These are phyloP conservation scores for Boletus tomentosulus DNA, from an alignment of 768 basidiomycete species.

Conservation along the genomic window DNA sequence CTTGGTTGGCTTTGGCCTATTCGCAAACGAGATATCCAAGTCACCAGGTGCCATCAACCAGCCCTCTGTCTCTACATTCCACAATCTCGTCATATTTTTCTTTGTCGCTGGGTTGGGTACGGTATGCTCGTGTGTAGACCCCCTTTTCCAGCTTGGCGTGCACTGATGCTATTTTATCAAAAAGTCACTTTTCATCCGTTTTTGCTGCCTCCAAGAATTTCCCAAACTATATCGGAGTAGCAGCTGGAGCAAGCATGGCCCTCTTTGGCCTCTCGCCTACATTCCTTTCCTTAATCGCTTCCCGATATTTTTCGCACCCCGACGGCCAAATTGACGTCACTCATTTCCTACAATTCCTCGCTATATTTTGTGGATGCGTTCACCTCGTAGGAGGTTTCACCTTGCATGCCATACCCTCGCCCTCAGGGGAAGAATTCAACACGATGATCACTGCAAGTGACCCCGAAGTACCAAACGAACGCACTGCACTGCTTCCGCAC, in stretches of 20 bases:
- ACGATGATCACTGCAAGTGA: background rate
- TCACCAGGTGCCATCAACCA: conserved; percentile 36
- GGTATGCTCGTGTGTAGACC: conserved; percentile 60
- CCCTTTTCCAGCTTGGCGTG: background rate
- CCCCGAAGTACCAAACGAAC: conserved; percentile 25
- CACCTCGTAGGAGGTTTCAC: conserved; percentile 53
- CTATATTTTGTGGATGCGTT: conserved; percentile 46
- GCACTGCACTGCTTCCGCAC: conserved; percentile 27
- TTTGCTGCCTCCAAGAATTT: conserved; percentile 75
- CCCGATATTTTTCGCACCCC: conserved; percentile 51
- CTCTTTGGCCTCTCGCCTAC: conserved; percentile 81
- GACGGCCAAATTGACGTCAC: conserved; percentile 43
- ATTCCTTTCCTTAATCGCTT: conserved; percentile 63
- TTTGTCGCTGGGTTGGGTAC: conserved; percentile 63
- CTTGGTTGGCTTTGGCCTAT: conserved; percentile 55
- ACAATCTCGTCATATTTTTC: conserved; percentile 53
- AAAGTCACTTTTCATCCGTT: conserved; percentile 64
- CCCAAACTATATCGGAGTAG: conserved; percentile 58
- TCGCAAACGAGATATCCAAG: conserved; percentile 53
- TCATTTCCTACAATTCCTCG: conserved; percentile 54
- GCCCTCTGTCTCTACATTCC: conserved; percentile 44
- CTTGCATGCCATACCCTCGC: conserved; percentile 28
- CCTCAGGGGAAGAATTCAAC: conserved; percentile 4
- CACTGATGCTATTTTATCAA: background rate
- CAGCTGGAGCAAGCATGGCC: conserved; percentile 64